These are phyloP conservation scores for Naganishia friedmannii DNA, from an alignment of 768 basidiomycete genomes.

Conservation along the genomic window DNA sequence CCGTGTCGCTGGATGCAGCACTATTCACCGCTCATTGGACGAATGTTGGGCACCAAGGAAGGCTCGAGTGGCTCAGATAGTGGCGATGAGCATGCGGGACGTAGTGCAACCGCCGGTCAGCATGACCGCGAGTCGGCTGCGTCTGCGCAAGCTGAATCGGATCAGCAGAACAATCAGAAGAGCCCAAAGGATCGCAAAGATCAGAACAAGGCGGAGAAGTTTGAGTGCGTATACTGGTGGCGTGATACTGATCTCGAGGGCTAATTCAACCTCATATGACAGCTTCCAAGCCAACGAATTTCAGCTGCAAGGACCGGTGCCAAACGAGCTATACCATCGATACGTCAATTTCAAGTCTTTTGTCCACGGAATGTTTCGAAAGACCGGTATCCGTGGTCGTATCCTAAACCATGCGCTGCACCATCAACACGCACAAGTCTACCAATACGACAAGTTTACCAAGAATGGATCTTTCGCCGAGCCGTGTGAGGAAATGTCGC, in stretches of 20 bases:
- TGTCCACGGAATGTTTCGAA: conserved; percentile 55
- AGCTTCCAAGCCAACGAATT: conserved; percentile 57
- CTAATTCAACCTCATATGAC: conserved; percentile 29
- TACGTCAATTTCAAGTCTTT: conserved; percentile 55
- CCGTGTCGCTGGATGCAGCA: conserved; percentile 54
- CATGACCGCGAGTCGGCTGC: neutral
- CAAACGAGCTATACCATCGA: conserved; percentile 51
- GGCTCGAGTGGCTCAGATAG: conserved; percentile 32
- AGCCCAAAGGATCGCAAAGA: neutral
- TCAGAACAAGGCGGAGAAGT: conserved; percentile 11
- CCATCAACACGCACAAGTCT: conserved; percentile 55
- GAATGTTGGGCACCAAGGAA: conserved; percentile 47
- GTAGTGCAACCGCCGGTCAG: conserved; percentile 31
- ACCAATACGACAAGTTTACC: conserved; percentile 53
- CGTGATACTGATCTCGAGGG: neutral
- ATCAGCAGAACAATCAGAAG: conserved; percentile 3
- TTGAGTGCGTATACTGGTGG: conserved; percentile 13
- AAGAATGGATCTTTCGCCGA: conserved; percentile 50
- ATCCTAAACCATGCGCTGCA: conserved; percentile 54
- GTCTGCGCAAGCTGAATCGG: conserved; percentile 1
- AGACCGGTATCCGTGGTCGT: conserved; percentile 53
- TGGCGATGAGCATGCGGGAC: conserved; percentile 37
- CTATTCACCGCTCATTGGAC: conserved; percentile 56
- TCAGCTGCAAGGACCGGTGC: conserved; percentile 56
- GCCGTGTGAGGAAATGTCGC: conserved; percentile 37